Conservation (phyloP, 2,329 filamentous ascomycete species). For the Fusarium sulawesiense region DNA sequence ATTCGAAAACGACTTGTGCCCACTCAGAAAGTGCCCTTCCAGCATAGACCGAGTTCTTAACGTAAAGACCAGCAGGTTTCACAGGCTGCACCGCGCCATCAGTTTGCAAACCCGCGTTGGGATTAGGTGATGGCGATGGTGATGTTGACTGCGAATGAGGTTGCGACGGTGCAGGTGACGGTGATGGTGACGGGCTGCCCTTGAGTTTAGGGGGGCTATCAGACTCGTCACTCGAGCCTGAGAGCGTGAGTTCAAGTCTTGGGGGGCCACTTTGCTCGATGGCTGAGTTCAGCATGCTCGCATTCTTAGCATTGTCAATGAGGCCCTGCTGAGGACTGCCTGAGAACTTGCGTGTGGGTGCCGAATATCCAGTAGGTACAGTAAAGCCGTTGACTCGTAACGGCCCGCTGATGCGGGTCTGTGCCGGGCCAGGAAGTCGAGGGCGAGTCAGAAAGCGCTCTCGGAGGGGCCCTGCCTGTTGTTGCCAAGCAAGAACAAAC, state of each 20-base stretch:
- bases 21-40: constrained; percentile 84
- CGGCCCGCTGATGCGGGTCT: constrained; percentile 66
- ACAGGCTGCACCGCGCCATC: constrained; percentile 55
- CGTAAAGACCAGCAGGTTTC: constrained; percentile 59
- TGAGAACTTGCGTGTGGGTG: constrained; percentile 61
- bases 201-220: constrained; percentile 11
- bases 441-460: constrained; percentile 75
- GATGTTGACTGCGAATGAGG: constrained; percentile 8
- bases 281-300: constrained; percentile 53
- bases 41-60: constrained; percentile 67
- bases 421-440: constrained; percentile 76
- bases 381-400: constrained; percentile 54
- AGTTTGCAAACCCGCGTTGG: constrained; percentile 38
- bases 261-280: constrained; percentile 37
- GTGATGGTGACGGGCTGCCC: constrained; percentile 15
- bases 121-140: constrained; percentile 34
- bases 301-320: constrained; percentile 64
- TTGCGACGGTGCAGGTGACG: constrained; percentile 2
- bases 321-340: constrained; percentile 60
- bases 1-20: constrained; percentile 79
- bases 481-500: constrained; percentile 76
- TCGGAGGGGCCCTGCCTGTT: constrained; percentile 64
- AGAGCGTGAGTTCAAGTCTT: constrained; percentile 39
- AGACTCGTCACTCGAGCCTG: constrained; percentile 33
- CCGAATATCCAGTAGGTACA: constrained; percentile 54